Evolutionary conservation across 306 rosid genomes (phyloP).

Genomic region (Rosa multiflora): DNA sequence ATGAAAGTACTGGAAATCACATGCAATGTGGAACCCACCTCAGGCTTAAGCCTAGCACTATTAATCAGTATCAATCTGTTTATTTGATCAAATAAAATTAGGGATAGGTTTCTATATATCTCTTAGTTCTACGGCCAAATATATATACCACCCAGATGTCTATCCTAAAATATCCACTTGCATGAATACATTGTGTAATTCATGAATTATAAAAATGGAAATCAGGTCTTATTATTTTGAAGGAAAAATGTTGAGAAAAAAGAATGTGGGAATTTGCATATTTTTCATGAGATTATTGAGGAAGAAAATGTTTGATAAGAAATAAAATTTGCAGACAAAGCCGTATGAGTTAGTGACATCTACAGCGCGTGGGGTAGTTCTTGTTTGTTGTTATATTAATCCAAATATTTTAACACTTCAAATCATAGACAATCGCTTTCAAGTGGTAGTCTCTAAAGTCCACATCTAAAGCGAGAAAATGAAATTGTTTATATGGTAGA

Average conservation of each 20-base stretch:
- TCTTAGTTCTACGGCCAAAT: not conserved
- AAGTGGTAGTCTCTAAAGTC: slow-evolving; percentile 55
- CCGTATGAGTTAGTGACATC: slow-evolving; percentile 9
- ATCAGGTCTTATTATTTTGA: not conserved
- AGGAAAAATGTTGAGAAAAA: not conserved
- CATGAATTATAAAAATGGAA: not conserved
- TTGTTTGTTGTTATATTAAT: slow-evolving; percentile 11
- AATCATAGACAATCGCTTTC: slow-evolving; percentile 79
- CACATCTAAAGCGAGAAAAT: slow-evolving; percentile 28
- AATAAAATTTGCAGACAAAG: not conserved
- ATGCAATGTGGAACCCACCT: slow-evolving; percentile 42
- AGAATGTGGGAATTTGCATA: slow-evolving; percentile 3
- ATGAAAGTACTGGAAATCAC: slow-evolving; percentile 53
- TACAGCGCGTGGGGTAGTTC: slow-evolving; percentile 23
- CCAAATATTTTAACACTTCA: slow-evolving; percentile 36
- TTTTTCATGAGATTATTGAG: not conserved
- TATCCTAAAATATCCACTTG: not conserved
- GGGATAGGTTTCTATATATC: not conserved
- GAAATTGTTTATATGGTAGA: slow-evolving; percentile 6
- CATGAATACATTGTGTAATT: not conserved
- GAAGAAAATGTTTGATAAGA: not conserved
- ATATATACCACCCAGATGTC: not conserved
- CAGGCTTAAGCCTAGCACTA: not conserved
- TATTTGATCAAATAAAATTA: not conserved
- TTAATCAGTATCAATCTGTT: not conserved